Evolutionary conservation across 768 basidiomycete species (phyloP).

Genomic region (Crassisporium funariophilum): DNA sequence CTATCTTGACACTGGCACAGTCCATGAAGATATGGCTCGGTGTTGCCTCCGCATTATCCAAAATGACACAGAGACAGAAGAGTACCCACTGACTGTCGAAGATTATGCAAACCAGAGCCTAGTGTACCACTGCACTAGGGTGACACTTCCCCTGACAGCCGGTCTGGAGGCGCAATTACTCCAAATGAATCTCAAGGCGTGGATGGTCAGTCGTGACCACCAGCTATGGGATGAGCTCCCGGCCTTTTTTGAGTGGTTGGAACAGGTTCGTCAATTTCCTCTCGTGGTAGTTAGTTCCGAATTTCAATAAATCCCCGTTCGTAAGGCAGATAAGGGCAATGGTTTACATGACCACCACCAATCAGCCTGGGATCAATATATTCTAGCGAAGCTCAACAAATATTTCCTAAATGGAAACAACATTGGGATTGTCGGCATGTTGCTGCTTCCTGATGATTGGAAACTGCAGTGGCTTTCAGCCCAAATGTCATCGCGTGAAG

Average conservation of each 20-base stretch:
- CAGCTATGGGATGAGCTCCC: neutral
- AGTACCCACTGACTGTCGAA: neutral
- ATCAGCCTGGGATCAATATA: neutral
- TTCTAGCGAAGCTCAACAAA: neutral
- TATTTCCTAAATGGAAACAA: neutral
- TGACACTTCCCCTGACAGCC: neutral
- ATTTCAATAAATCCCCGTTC: neutral
- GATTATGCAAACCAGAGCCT: neutral
- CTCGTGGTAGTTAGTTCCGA: neutral
- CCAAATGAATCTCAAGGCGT: neutral
- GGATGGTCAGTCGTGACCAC: neutral
- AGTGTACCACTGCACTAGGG: neutral
- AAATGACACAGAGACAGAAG: neutral
- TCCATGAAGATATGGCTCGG: neutral
- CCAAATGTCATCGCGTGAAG: neutral
- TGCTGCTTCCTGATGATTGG: neutral
- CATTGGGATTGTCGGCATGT: neutral
- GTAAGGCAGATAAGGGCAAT: neutral
- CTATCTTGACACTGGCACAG: conserved; percentile 3
- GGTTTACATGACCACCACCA: neutral
- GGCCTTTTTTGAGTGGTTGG: neutral
- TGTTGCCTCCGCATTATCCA: neutral
- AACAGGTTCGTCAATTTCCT: neutral
- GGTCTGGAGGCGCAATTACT: neutral
- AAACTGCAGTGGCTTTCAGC: neutral